Conservation (phyloP, 768 basidiomycete species). For the Calocera cornea region DNA sequence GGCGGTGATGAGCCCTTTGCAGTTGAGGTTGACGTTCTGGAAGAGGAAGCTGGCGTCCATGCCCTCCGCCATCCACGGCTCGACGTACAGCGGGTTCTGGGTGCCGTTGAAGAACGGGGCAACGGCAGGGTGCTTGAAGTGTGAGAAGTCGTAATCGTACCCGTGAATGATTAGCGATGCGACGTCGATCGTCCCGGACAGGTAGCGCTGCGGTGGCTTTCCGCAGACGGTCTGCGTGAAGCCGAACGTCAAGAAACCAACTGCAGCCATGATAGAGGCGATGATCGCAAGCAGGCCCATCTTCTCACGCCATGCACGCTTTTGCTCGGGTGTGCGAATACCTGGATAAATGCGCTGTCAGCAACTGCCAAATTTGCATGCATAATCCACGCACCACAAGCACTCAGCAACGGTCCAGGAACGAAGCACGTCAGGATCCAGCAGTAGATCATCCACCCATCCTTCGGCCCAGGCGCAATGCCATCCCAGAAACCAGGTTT, state of each 20-base stretch:
- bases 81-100: conserved; percentile 70
- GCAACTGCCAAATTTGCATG: not conserved
- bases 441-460: conserved; percentile 93
- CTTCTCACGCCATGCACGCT: conserved; percentile 97
- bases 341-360: conserved; percentile 35
- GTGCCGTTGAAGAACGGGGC: conserved; percentile 56
- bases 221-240: conserved; percentile 93
- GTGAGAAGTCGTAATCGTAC: conserved; percentile 79
- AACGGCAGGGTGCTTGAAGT: conserved; percentile 69
- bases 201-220: conserved; percentile 67
- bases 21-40: conserved; percentile 79
- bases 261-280: conserved; percentile 69
- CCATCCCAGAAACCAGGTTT: conserved; percentile 49
- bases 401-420: conserved; percentile 60
- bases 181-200: conserved; percentile 60
- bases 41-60: conserved; percentile 92
- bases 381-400: conserved; percentile 50
- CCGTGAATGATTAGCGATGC: conserved; percentile 75
- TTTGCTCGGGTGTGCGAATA: conserved; percentile 78
- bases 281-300: conserved; percentile 83
- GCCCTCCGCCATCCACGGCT: conserved; percentile 62
- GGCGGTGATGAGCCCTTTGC: conserved; percentile 60
- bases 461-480: conserved; percentile 74
- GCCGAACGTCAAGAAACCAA: conserved; percentile 97
- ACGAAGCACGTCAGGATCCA: conserved; percentile 68